Evolutionary conservation across 805 yeast genomes (phyloP).

Genomic region (Priceomyces fermenticarens): DNA sequence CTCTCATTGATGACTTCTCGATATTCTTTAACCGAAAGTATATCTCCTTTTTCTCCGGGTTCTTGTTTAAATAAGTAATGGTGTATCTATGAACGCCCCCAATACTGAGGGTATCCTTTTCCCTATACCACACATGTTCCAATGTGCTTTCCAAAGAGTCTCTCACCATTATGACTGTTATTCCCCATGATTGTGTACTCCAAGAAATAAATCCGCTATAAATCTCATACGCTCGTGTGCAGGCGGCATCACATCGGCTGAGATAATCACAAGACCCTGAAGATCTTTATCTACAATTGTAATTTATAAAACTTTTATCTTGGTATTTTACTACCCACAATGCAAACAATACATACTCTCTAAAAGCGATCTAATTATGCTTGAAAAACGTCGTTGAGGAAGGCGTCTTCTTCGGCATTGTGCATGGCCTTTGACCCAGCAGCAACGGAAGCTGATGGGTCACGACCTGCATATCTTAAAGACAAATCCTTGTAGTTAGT

Average conservation of each 20-base stretch:
- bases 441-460: conserved; percentile 97
- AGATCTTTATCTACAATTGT: no score
- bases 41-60: conserved; percentile 15
- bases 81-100: conserved; percentile 39
- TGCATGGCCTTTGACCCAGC: conserved; percentile 94
- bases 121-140: conserved; percentile 30
- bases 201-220: no score
- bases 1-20: conserved; percentile 35
- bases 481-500: conserved; percentile 59
- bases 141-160: no score
- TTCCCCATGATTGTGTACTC: no score
- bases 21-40: conserved; percentile 38
- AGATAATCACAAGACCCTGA: no score
- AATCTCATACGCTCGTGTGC: no score
- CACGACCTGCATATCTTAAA: conserved; percentile 92
- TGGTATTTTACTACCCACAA: no score
- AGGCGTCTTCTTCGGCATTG: conserved; percentile 80
- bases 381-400: conserved; percentile 73
- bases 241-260: no score
- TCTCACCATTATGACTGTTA: no score
- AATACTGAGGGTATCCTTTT: conserved; percentile 28
- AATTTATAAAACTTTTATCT: no score
- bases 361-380: neutral
- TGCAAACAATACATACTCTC: no score
- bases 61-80: conserved; percentile 21